phyloP scores from a whole-genome alignment of 257 asterid genomes.

The Lavandula angustifolia region DNA sequence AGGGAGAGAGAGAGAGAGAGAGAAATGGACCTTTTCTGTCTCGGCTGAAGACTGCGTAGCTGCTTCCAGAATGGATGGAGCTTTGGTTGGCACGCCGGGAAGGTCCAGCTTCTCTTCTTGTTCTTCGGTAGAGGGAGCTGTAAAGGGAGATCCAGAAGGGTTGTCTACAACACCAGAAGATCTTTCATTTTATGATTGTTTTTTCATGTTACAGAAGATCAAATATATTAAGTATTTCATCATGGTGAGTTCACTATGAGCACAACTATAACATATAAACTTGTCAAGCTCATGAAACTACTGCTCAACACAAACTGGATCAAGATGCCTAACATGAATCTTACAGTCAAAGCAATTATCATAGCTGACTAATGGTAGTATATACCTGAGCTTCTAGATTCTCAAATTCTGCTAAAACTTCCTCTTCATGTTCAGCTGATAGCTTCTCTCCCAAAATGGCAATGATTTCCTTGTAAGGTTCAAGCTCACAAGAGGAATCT shows the following conservation, averaged over 20 bases:
- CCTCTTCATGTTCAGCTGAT: constrained; percentile 97
- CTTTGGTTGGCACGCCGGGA: constrained; percentile 80
- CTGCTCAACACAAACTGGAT: background rate
- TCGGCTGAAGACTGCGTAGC: constrained; percentile 42
- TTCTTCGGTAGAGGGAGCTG: constrained; percentile 41
- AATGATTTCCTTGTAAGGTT: constrained; percentile 73
- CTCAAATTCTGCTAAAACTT: constrained; percentile 84
- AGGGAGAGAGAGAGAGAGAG: constrained; percentile 38
- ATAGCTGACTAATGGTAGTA: constrained; percentile 20
- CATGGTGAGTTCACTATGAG: too few species aligned
- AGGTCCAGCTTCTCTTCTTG: constrained; percentile 69
- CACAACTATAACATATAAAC: too few species aligned
- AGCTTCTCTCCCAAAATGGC: constrained; percentile 91
- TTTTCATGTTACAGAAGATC: background rate
- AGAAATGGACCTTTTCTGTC: constrained; percentile 56
- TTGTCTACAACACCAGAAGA: constrained; percentile 42
- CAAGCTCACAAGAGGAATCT: too few species aligned
- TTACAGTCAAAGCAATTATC: background rate
- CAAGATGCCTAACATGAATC: background rate
- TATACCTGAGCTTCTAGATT: constrained; percentile 81
- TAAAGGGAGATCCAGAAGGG: constrained; percentile 59
- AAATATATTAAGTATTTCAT: background rate
- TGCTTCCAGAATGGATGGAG: constrained; percentile 47
- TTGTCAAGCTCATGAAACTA: too few species aligned
- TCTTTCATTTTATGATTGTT: constrained; percentile 3